A percentile compares a stretch with the other conserved stretches of the same genome.
These are phyloP conservation scores for Sporobolomyces phaffii DNA, from an alignment of 768 basidiomycete genomes.

Conservation along the genomic window DNA sequence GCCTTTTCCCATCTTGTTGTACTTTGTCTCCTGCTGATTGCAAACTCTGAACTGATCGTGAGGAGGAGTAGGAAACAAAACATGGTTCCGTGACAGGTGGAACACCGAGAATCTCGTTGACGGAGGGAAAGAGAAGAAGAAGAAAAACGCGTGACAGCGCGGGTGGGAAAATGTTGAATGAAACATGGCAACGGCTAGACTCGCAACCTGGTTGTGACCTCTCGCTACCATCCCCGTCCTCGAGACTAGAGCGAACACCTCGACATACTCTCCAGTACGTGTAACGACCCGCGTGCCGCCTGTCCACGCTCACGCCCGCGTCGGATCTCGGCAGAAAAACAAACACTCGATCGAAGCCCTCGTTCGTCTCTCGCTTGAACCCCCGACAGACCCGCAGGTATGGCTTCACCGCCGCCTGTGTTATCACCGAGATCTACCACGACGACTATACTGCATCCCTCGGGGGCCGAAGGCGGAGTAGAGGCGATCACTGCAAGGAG, in stretches of 20 bases:
- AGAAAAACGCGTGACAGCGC: background rate
- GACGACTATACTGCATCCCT: conserved; percentile 15
- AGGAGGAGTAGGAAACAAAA: too few relatives aligned
- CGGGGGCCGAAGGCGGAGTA: conserved; percentile 33
- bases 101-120: too few relatives aligned
- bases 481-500: conserved; percentile 22
- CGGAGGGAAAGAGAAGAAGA: background rate
- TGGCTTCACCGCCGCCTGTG: background rate
- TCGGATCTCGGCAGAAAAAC: too few relatives aligned
- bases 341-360: background rate
- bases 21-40: background rate
- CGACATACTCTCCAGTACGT: too few relatives aligned
- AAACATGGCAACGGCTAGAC: background rate
- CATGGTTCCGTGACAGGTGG: too few relatives aligned
- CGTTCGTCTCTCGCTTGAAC: background rate
- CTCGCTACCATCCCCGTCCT: too few relatives aligned
- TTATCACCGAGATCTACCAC: background rate
- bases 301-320: too few relatives aligned
- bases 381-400: background rate
- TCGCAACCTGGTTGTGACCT: too few relatives aligned
- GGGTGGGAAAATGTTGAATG: background rate
- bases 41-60: too few relatives aligned
- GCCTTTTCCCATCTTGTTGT: too few relatives aligned
- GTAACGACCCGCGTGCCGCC: too few relatives aligned
- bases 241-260: too few relatives aligned